Conservation (phyloP, 1,284 basidiomycete species). For the Cryptococcus maquisensis region DNA sequence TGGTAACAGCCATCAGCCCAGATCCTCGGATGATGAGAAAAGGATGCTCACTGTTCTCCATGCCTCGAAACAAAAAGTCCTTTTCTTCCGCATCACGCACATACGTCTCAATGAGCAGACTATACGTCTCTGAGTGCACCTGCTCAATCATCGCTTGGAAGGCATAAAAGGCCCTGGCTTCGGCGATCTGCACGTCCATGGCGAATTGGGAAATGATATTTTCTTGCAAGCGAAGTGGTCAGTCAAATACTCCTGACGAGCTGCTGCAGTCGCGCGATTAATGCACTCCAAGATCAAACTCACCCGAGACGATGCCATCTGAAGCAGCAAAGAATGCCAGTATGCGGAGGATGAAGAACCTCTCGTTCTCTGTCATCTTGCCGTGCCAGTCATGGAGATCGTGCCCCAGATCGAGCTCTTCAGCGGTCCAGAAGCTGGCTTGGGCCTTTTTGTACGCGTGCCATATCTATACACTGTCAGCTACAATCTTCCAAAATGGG, state of each 20-base stretch:
- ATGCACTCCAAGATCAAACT: conserved; percentile 18
- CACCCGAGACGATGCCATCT: conserved; percentile 88
- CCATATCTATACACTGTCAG: conserved; percentile 65
- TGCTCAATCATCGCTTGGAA: conserved; percentile 95
- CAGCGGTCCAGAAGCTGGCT: conserved; percentile 74
- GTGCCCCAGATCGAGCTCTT: conserved; percentile 90
- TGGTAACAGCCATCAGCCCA: conserved; percentile 3
- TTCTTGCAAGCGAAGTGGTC: conserved; percentile 43
- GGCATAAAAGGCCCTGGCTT: conserved; percentile 94
- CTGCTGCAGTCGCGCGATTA: neutral
- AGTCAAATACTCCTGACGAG: too few relatives aligned
- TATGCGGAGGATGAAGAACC: conserved; percentile 87
- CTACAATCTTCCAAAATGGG: neutral
- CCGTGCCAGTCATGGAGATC: conserved; percentile 86
- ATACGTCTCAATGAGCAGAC: conserved; percentile 58
- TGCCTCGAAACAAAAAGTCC: conserved; percentile 54
- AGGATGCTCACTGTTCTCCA: conserved; percentile 50
- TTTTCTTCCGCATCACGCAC: conserved; percentile 55
- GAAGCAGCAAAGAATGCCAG: conserved; percentile 95
- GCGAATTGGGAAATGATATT: conserved; percentile 91
- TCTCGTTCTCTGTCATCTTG: conserved; percentile 80
- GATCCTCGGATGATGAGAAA: neutral
- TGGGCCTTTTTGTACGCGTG: conserved; percentile 78
- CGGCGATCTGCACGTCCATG: conserved; percentile 88
- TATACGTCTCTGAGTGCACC: conserved; percentile 58